A percentile compares a stretch with the other conserved stretches of the same genome.
phyloP scores from a whole-genome alignment of 164 flowering plant species.

The Malania oleifera region DNA sequence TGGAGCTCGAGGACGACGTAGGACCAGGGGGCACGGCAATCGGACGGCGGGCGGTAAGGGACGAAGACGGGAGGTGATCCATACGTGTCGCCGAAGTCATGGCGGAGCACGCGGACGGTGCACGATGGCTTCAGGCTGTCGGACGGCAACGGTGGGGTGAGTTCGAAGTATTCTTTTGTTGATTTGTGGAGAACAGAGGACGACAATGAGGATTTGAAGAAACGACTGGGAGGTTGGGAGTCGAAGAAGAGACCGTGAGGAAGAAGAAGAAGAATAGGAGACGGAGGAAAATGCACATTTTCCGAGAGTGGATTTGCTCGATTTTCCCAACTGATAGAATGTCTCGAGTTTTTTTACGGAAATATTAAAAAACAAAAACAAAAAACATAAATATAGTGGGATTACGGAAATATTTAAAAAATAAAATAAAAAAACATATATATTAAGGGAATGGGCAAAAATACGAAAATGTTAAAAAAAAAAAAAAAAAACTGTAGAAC shows the following conservation, averaged over 20 bases:
- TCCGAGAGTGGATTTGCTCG: no score
- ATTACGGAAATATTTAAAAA: no score
- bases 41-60: constrained; percentile 50
- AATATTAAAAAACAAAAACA: no score
- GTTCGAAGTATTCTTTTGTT: constrained; percentile 34
- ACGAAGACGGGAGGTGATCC: constrained; percentile 47
- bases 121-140: constrained; percentile 42
- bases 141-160: constrained; percentile 45
- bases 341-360: no score
- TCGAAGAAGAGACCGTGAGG: neutral
- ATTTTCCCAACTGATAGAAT: no score
- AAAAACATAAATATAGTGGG: no score
- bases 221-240: constrained; percentile 22
- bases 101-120: constrained; percentile 37
- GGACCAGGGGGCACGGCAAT: constrained; percentile 58
- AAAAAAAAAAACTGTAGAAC: no score
- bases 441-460: no score
- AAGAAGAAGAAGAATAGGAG: neutral
- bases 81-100: constrained; percentile 62
- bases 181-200: constrained; percentile 2
- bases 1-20: constrained; percentile 43
- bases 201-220: constrained; percentile 13
- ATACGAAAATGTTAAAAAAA: no score
- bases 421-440: no score
- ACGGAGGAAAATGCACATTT: neutral